Evolutionary conservation across 768 basidiomycete species (phyloP), one percentile per base, ranked within the genome.

Genomic region (Suillus plorans): DNA sequence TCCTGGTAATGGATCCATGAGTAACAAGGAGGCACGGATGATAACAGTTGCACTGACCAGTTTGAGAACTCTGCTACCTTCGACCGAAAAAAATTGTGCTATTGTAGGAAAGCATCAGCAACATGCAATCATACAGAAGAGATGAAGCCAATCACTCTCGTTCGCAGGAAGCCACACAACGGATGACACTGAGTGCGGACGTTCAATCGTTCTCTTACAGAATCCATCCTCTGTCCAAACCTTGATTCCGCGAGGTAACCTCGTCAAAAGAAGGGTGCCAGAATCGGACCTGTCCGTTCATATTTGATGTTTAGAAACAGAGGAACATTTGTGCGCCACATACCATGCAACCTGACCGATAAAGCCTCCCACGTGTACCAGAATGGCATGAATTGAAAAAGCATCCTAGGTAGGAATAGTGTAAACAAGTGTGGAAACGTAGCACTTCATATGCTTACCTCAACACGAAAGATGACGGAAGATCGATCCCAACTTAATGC

Each of bases 201-300:
- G 80, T 60, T 84, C 81, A 64, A 85, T 86, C 10, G 81, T 85
- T 68, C 77, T 80, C 64, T 70, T 78, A 69, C 84, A 84, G 47
- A 85, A 79, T 47, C 85, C 84, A 22, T 82, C 79, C 82, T 85
- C 84, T 71, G 77, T 81, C 84, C 84, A 85, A 60, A 85, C 74
- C 71, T 86, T 86, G 63, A 85, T 76, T 50, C 77, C 79, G 34
- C 81, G 82, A 62, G 74, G 78, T 63, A 82, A 77, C 69, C 83
- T 82, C 36, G 84, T 83, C 55, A 85, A 74, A 49, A 85, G 73
- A 25, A 76, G 64, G 63, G 66, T 72, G 28, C 85, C 80, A 58
- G 75, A 80, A 6, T 84, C 84, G 44, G 83, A 83, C 84, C 82
- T 82, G 56, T 62, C 31, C 64, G 63, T n/a, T 45, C 25, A 37